A percentile compares a stretch with the other conserved stretches of the same genome.
phyloP scores from a whole-genome alignment of 805 yeast genomes.

The Yarrowia sp. region DNA sequence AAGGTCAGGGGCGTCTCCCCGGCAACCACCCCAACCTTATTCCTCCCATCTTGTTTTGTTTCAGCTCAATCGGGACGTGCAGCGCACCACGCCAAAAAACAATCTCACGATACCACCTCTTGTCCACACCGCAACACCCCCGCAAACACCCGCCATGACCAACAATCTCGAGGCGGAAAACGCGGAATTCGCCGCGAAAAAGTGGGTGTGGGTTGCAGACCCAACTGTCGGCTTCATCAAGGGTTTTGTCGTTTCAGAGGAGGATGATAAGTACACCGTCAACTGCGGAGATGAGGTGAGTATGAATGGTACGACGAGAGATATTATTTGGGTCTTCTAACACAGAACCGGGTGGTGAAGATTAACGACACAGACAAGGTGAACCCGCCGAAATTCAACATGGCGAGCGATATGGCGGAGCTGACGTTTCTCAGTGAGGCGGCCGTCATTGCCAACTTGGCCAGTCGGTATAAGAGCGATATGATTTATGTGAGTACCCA shows the following conservation, averaged over 20 bases:
- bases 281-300: conserved; percentile 42
- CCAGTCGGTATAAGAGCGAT: conserved; percentile 72
- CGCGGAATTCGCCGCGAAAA: conserved; percentile 42
- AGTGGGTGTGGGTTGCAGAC: conserved; percentile 80
- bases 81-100: too few relatives aligned
- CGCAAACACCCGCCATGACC: too few relatives aligned
- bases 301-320: not conserved
- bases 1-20: not conserved
- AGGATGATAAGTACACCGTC: conserved; percentile 43
- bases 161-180: conserved; percentile 29
- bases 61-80: conserved; percentile 1
- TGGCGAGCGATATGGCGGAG: conserved; percentile 93
- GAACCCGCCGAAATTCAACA: conserved; percentile 87
- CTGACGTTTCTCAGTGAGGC: conserved; percentile 93
- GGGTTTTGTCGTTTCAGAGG: conserved; percentile 54
- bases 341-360: conserved; percentile 43
- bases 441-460: conserved; percentile 82
- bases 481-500: conserved; percentile 46
- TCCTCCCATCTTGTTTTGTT: not conserved
- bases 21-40: not conserved
- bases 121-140: too few relatives aligned
- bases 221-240: conserved; percentile 54
- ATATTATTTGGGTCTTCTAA: conserved; percentile 12
- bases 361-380: conserved; percentile 56
- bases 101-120: too few relatives aligned